Conservation (phyloP, 192 early-diverging fungal species). For the Linnemannia elongata region DNA sequence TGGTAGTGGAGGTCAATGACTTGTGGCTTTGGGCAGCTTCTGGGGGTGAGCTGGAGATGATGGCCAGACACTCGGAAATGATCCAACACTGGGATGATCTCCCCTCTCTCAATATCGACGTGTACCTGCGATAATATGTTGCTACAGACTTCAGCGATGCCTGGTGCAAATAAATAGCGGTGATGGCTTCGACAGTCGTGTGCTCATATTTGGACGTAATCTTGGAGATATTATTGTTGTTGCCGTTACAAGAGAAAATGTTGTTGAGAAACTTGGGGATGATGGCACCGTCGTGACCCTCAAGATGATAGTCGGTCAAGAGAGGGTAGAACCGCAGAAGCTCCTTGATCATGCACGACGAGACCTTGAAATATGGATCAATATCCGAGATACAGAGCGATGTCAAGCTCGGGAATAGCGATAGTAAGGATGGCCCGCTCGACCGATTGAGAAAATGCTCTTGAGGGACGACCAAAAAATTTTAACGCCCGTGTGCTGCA, state of each 20-base stretch:
- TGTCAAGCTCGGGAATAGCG: not conserved
- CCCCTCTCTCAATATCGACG: not conserved
- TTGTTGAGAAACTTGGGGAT: not conserved
- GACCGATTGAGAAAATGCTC: not conserved
- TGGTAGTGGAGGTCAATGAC: not conserved
- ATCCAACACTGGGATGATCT: not conserved
- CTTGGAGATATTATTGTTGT: not conserved
- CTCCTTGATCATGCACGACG: not conserved
- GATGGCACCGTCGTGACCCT: not conserved
- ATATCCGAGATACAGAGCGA: not conserved
- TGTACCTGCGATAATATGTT: not conserved
- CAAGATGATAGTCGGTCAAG: not conserved
- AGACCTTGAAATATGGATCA: not conserved
- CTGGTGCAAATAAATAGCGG: not conserved
- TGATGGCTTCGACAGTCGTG: not conserved
- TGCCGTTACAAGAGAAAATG: not conserved
- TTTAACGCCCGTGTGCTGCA: not conserved
- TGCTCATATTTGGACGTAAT: not conserved
- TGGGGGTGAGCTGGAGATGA: not conserved
- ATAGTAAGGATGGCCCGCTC: not conserved
- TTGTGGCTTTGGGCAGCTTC: not conserved
- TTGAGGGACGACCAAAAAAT: not conserved
- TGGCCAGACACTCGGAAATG: not conserved
- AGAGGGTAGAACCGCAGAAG: not conserved
- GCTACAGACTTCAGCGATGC: not conserved